Conservation (phyloP, 148 eudicot genomes). For the Rhododendron molle region DNA sequence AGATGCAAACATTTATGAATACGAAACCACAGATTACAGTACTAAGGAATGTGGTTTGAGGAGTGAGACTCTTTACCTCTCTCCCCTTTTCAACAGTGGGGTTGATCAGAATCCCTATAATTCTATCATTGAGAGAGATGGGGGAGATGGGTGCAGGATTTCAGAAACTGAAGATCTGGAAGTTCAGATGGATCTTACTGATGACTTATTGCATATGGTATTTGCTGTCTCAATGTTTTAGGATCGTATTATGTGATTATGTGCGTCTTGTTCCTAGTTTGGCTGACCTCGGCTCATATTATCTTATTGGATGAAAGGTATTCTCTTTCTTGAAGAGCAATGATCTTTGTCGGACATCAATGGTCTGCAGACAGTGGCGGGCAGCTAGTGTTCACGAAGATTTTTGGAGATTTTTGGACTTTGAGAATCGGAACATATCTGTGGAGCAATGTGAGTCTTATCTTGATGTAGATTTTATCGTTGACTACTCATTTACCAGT, state of each 20-base stretch:
- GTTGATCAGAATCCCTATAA: conserved; percentile 24
- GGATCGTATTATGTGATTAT: not conserved
- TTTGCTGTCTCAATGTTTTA: not conserved
- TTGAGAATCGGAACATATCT: conserved; percentile 68
- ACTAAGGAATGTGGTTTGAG: conserved; percentile 14
- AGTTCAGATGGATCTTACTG: conserved; percentile 90
- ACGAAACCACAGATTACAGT: conserved; percentile 18
- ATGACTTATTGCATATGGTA: conserved; percentile 95
- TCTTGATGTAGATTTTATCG: conserved; percentile 2
- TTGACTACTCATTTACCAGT: not conserved
- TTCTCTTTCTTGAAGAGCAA: conserved; percentile 76
- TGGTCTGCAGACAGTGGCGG: conserved; percentile 96
- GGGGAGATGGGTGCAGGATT: conserved; percentile 17
- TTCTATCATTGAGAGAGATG: conserved; percentile 21
- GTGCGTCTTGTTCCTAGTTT: not conserved
- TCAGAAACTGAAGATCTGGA: conserved; percentile 38
- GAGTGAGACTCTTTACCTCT: conserved; percentile 22
- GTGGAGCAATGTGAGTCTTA: conserved; percentile 63
- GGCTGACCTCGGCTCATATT: conserved; percentile 4
- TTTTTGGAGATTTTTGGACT: conserved; percentile 81
- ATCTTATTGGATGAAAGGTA: conserved; percentile 42
- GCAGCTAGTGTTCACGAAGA: conserved; percentile 91
- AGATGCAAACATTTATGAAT: conserved; percentile 12
- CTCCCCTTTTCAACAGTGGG: conserved; percentile 24
- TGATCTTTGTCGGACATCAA: conserved; percentile 84